phyloP scores from a whole-genome alignment of 331 rosid genomes.

The Malus hybrid region DNA sequence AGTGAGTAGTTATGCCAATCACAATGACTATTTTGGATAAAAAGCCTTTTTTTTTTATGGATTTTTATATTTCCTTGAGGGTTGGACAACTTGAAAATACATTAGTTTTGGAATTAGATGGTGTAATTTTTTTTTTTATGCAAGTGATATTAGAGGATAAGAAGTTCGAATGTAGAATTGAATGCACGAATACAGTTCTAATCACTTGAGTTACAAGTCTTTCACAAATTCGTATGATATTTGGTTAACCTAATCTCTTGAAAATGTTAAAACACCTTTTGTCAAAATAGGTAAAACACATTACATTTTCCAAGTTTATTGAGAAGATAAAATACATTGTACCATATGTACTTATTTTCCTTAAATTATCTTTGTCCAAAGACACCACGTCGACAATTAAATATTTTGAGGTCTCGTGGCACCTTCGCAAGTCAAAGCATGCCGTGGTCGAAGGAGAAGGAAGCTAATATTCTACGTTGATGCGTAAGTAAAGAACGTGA shows the following conservation, averaged over 20 bases:
- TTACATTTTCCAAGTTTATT: not conserved
- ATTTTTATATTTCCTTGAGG: not conserved
- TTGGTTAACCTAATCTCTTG: not conserved
- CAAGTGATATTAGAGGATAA: not conserved
- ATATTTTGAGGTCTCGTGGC: not conserved
- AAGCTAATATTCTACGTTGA: too few species aligned
- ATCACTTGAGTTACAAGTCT: too few species aligned
- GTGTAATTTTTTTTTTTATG: too few species aligned
- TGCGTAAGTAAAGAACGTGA: too few species aligned
- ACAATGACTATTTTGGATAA: too few species aligned
- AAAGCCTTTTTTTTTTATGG: not conserved
- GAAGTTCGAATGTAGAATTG: too few species aligned
- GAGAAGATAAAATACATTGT: not conserved
- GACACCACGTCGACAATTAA: not conserved
- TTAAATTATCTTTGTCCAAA: not conserved
- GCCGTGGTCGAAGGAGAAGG: not conserved
- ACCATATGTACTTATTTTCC: not conserved
- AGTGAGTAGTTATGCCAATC: too few species aligned
- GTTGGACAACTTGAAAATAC: not conserved
- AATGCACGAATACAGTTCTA: too few species aligned
- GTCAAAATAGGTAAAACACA: not conserved
- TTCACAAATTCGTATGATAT: not conserved
- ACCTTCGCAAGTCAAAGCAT: too few species aligned
- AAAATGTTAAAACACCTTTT: too few species aligned
- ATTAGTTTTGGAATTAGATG: too few species aligned